Conservation (phyloP, 495 filamentous ascomycete genomes). For the Xylaria intraflava region DNA sequence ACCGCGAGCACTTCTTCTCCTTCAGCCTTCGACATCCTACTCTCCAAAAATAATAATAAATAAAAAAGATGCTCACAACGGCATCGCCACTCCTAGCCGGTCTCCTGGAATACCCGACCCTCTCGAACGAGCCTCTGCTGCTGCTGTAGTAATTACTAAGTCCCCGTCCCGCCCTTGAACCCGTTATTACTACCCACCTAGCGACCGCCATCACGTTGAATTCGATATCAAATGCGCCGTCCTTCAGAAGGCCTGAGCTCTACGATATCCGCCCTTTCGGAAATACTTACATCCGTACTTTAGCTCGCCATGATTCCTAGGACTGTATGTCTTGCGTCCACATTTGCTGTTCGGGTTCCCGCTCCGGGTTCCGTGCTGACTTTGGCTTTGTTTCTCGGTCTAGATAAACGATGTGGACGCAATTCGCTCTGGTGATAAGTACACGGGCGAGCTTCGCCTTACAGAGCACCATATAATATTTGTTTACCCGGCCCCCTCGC, state of each 20-base stretch:
- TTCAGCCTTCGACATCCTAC: not conserved
- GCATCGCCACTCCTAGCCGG: not conserved
- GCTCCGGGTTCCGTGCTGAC: not conserved
- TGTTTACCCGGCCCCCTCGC: constrained; percentile 13
- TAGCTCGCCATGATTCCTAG: constrained; percentile 3
- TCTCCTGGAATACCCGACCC: constrained; percentile 25
- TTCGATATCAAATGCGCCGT: constrained; percentile 5
- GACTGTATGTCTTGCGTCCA: constrained; percentile 6
- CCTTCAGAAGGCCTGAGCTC: constrained; percentile 1
- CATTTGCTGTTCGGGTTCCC: not conserved
- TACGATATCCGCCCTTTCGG: not conserved
- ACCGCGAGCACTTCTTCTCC: too few species aligned
- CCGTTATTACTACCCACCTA: constrained; percentile 14
- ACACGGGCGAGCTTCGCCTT: constrained; percentile 27
- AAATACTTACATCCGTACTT: not conserved
- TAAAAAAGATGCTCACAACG: not conserved
- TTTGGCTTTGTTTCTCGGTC: constrained; percentile 1
- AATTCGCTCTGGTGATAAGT: constrained; percentile 24
- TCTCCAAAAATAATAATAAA: too few species aligned
- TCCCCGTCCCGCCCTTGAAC: not conserved
- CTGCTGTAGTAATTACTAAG: not conserved
- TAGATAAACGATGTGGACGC: constrained; percentile 28
- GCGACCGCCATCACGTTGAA: not conserved
- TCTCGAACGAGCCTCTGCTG: not conserved
- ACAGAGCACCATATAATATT: constrained; percentile 29